phyloP scores from a whole-genome alignment of 164 flowering plant genomes.

The Vitis amurensis region DNA sequence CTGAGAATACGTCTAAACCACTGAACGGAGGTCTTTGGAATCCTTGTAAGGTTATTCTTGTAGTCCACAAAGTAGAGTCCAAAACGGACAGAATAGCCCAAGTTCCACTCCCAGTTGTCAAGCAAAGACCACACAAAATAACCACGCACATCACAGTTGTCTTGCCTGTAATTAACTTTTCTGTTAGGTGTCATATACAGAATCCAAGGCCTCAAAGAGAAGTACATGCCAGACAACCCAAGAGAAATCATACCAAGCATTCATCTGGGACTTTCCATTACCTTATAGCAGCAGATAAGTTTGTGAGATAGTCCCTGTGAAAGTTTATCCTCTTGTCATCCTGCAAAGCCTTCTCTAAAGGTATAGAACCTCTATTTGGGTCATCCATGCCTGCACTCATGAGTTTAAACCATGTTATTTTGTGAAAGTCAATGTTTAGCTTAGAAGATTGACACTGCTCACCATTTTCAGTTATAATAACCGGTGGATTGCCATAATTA shows the following conservation, averaged over 20 bases:
- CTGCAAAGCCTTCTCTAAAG: slow-evolving; percentile 48
- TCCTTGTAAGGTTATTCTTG: slow-evolving; percentile 84
- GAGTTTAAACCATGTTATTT: background rate
- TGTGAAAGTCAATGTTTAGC: background rate
- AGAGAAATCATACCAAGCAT: background rate
- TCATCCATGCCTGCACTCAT: slow-evolving; percentile 82
- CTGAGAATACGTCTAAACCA: slow-evolving; percentile 64
- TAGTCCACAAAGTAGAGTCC: slow-evolving; percentile 86
- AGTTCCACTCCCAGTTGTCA: slow-evolving; percentile 97
- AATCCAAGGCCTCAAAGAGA: background rate
- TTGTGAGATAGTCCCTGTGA: slow-evolving; percentile 83
- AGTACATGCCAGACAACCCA: background rate
- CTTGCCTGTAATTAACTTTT: slow-evolving; percentile 53
- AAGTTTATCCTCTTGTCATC: slow-evolving; percentile 77
- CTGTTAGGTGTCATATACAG: background rate
- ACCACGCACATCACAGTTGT: slow-evolving; percentile 67
- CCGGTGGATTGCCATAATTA: slow-evolving; percentile 69
- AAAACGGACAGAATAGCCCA: slow-evolving; percentile 74
- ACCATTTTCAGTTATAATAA: slow-evolving; percentile 92
- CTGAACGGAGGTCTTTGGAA: slow-evolving; percentile 71
- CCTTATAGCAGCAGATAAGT: slow-evolving; percentile 83
- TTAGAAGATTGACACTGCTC: slow-evolving; percentile 4
- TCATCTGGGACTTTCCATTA: slow-evolving; percentile 9
- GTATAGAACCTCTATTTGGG: slow-evolving; percentile 38
- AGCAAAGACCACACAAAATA: slow-evolving; percentile 92